Evolutionary conservation across 179 eudicot genomes (phyloP), one percentile per base, ranked within the genome.

Genomic region (Corrigiola litoralis): DNA sequence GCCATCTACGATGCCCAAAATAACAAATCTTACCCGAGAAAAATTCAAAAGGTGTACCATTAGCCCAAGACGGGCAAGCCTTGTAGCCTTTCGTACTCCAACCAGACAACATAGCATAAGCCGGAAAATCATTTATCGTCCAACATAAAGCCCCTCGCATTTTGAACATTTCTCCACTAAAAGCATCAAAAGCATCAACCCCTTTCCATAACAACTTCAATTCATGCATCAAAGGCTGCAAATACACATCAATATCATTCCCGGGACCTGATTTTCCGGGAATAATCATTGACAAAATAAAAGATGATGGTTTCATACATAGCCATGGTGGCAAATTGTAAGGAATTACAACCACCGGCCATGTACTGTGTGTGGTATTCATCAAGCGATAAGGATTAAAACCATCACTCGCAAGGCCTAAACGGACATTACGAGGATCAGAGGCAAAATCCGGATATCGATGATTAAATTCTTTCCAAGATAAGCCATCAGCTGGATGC

Each of bases 101-200:
- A 21, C 61, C 69, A 11, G 42, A 29, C 8, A 66, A 42, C 61
- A 66, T 66, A 18, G 56, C 67, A 48, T 64, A 64, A 5, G 58
- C 68, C 4, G 47, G 58, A 36, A 63, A 48, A 6, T 63, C 68
- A 50, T 64, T 46, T 12, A 48, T 64, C 11, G 68, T 64, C 31
- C 68, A 32, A 18, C 10, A 6, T 29, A 64, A 64, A 36, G 68
- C 7, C 5, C 47, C 57, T 34, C 25, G 46, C 48, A 64, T 4
- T 6, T 21, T 64, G 16, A 64, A 64, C 1, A 5, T 1, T 2
- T 41, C 34, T 23, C 2, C 21, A 5, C 31, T 44, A 5, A 5
- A 24, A 24, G 51, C 52, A 42, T 64, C 33, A 64, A 11, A 64
- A 7, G 68, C 58, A 34, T 23, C 33, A 21, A 63, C 46, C 1